Percentiles rank a stretch among this genome's conserved stretches.
These are phyloP conservation scores for Leccinum pseudoinsigne DNA, from an alignment of 1,284 basidiomycete species.

Conservation along the genomic window DNA sequence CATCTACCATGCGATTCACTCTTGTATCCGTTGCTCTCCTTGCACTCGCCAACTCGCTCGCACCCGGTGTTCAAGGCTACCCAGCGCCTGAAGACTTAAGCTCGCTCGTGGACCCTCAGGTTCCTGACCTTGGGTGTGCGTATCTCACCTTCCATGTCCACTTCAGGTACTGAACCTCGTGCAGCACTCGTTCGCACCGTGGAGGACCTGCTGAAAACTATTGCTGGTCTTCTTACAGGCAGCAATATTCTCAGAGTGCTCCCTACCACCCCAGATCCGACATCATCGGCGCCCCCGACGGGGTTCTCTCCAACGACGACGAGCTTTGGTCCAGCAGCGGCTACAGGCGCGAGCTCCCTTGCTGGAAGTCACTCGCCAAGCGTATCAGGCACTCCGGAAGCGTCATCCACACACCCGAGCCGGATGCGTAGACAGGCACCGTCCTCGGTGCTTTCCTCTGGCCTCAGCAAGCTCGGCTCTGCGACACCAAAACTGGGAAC, in stretches of 20 bases:
- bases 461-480: not conserved
- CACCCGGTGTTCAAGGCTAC: constrained; percentile 16
- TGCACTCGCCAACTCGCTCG: constrained; percentile 35
- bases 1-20: constrained; percentile 38
- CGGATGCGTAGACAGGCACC: constrained; percentile 20
- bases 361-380: not conserved
- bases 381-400: not conserved
- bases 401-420: constrained; percentile 1
- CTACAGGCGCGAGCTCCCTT: not conserved
- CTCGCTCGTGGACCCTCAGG: constrained; percentile 14
- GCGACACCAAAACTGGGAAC: not conserved
- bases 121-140: not conserved
- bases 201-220: accelerated
- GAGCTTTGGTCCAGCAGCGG: not conserved
- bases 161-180: constrained; percentile 4
- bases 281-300: not conserved
- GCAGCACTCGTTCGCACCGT: not conserved
- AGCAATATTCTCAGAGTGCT: not conserved
- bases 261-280: not conserved
- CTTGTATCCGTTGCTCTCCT: constrained; percentile 38
- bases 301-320: not conserved
- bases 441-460: not conserved
- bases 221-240: not conserved
- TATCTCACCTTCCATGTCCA: not conserved
- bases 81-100: constrained; percentile 5